Conservation (phyloP, 176 grass and related monocot genomes). For the Ensete ventricosum region DNA sequence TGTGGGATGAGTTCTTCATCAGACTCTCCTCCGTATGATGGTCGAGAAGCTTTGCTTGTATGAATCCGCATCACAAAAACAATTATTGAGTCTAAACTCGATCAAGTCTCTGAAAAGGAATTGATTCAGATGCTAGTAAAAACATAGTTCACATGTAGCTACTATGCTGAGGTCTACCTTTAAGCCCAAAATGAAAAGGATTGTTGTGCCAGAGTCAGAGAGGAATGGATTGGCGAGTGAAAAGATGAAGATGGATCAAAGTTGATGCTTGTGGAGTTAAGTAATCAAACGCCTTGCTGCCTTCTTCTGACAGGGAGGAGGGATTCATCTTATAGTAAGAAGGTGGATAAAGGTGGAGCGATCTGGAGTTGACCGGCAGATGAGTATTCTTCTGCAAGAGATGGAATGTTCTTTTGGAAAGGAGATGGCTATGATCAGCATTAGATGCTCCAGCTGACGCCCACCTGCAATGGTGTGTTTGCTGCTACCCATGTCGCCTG, state of each 20-base stretch:
- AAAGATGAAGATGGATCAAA: neutral
- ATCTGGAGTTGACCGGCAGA: conserved; percentile 27
- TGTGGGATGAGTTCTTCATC: no score
- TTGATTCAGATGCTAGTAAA: no score
- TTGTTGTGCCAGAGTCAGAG: neutral
- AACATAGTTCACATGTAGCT: no score
- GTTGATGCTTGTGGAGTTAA: no score
- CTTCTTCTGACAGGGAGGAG: neutral
- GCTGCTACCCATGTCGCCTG: neutral
- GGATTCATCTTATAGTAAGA: neutral
- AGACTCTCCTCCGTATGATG: neutral
- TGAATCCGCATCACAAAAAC: neutral
- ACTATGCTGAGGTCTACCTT: no score
- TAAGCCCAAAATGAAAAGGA: neutral
- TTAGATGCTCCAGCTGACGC: conserved; percentile 69
- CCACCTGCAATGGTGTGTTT: conserved; percentile 53
- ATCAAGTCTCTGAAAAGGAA: no score
- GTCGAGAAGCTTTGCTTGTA: neutral
- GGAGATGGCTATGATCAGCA: conserved; percentile 38
- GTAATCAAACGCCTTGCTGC: no score
- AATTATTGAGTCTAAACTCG: no score
- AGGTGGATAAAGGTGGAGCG: neutral
- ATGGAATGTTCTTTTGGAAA: neutral
- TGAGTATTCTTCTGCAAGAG: conserved; percentile 13
- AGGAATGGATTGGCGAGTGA: neutral